These are phyloP conservation scores for Tolypocladium inflatum DNA, from an alignment of 2,329 filamentous ascomycete species.

Conservation along the genomic window DNA sequence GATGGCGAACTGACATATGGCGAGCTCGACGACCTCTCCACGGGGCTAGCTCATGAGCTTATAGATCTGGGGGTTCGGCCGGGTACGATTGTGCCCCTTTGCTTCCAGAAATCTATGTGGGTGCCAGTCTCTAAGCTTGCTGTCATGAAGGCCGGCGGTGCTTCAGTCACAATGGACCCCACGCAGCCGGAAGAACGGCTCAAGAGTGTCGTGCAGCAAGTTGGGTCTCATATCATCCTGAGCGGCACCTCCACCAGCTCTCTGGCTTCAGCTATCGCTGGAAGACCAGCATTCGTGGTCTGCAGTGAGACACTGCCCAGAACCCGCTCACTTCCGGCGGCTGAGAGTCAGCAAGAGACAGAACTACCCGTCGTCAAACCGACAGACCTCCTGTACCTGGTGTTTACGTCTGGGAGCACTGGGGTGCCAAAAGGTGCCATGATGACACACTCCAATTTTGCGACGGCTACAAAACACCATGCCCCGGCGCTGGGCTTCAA, in stretches of 20 bases:
- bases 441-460: not conserved
- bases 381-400: not conserved
- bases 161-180: not conserved
- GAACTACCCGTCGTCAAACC: not conserved
- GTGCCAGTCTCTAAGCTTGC: not conserved
- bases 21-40: not conserved
- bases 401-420: not conserved
- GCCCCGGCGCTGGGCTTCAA: not conserved
- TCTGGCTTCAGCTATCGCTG: not conserved
- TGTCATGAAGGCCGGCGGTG: not conserved
- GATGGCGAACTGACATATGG: not conserved
- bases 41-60: not conserved
- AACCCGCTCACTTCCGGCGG: not conserved
- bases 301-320: not conserved
- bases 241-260: not conserved
- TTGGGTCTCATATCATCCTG: not conserved
- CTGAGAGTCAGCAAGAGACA: not conserved
- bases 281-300: not conserved
- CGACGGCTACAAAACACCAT: not conserved
- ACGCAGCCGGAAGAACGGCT: not conserved
- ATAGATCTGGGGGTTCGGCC: not conserved
- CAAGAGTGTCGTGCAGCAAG: not conserved
- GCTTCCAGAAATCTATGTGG: not conserved
- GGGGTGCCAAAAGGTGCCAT: not conserved
- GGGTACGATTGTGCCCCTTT: not conserved